Evolutionary conservation across 805 yeast genomes (phyloP).

Genomic region (Metschnikowia colocasiae): DNA sequence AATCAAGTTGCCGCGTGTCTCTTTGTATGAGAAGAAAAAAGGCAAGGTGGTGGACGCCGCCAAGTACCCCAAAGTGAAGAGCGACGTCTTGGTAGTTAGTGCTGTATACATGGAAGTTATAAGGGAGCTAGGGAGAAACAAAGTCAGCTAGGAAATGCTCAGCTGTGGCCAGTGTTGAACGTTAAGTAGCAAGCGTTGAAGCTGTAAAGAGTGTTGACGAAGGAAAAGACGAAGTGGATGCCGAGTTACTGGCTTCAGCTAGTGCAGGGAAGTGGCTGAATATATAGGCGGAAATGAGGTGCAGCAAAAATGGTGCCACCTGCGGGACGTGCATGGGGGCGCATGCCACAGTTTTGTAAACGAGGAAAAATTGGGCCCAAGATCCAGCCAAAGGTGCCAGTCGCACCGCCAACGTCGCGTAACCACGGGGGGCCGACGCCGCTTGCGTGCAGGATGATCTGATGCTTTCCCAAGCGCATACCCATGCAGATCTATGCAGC

Average conservation of each 20-base stretch:
- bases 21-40: slow-evolving; percentile 39
- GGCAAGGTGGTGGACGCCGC: slow-evolving; percentile 39
- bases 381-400: neutral
- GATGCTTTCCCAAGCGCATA: neutral
- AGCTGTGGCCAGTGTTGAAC: no score
- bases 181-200: neutral
- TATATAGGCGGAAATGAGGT: slow-evolving; percentile 7
- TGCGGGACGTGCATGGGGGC: neutral
- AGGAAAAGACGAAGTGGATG: no score
- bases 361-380: neutral
- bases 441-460: neutral
- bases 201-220: neutral
- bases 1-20: slow-evolving; percentile 23
- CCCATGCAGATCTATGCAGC: no score
- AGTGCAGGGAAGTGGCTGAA: neutral
- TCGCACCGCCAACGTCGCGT: neutral
- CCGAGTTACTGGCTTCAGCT: no score
- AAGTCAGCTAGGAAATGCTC: no score
- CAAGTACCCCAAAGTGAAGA: slow-evolving; percentile 36
- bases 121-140: no score
- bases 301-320: slow-evolving; percentile 7
- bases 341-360: slow-evolving; percentile 2
- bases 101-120: slow-evolving; percentile 20
- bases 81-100: slow-evolving; percentile 25
- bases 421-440: neutral